Evolutionary conservation across 306 rosid genomes (phyloP).

Genomic region (Casuarina equisetifolia): DNA sequence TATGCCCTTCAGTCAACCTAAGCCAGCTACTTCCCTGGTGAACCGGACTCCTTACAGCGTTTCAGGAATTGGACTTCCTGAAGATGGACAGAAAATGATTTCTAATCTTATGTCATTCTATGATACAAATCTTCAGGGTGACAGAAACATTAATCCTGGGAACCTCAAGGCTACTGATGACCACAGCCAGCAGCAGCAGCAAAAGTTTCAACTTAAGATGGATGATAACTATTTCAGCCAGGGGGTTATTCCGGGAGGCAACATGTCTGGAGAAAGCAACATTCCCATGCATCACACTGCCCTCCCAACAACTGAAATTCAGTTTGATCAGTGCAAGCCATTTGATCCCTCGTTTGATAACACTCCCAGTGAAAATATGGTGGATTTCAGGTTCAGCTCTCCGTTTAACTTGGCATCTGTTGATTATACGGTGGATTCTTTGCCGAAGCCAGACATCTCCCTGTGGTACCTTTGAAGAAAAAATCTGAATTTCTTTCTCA

Average conservation of each 20-base stretch:
- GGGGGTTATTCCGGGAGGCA: slow-evolving; percentile 27
- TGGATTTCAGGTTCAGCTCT: slow-evolving; percentile 37
- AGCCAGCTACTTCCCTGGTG: slow-evolving; percentile 25
- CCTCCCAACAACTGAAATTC: slow-evolving; percentile 25
- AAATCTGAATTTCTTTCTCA: slow-evolving; percentile 4
- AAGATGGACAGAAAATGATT: slow-evolving; percentile 54
- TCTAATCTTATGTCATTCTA: slow-evolving; percentile 47
- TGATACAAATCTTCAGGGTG: slow-evolving; percentile 35
- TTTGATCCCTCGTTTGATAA: slow-evolving; percentile 45
- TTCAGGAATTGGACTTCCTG: slow-evolving; percentile 37
- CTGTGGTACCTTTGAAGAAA: slow-evolving; percentile 44
- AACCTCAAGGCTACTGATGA: slow-evolving; percentile 6
- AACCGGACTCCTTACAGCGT: slow-evolving; percentile 24
- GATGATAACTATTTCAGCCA: slow-evolving; percentile 31
- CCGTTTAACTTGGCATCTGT: slow-evolving; percentile 35
- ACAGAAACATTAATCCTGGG: slow-evolving; percentile 27
- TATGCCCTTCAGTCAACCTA: slow-evolving; percentile 27
- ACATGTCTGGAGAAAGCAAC: slow-evolving; percentile 19
- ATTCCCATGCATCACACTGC: slow-evolving; percentile 24
- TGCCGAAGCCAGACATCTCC: slow-evolving; percentile 43
- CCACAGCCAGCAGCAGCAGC: slow-evolving; percentile 15
- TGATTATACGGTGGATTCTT: slow-evolving; percentile 32
- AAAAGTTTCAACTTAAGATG: slow-evolving; percentile 27
- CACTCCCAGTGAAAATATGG: slow-evolving; percentile 20
- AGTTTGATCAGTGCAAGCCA: slow-evolving; percentile 33